These are phyloP conservation scores for Basipetospora chlamydospora DNA, from an alignment of 2,329 filamentous ascomycete species.

Conservation along the genomic window DNA sequence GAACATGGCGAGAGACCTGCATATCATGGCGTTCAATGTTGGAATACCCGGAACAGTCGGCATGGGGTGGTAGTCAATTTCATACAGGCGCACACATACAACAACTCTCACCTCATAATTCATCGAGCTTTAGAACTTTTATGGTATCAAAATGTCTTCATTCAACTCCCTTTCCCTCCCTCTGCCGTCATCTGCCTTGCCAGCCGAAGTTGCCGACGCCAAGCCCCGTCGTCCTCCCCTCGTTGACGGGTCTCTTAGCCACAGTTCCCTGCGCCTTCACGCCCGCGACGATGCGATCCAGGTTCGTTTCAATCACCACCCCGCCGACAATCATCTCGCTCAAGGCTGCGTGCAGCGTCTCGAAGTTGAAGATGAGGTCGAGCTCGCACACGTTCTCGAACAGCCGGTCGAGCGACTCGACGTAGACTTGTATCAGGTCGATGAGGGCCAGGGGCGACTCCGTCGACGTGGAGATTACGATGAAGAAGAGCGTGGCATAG, in stretches of 20 bases:
- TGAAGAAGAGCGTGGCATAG: slow-evolving; percentile 97
- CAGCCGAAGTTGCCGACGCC: slow-evolving; percentile 43
- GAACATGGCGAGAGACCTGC: slow-evolving; percentile 1
- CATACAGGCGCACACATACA: too few relatives aligned
- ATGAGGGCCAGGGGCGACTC: slow-evolving; percentile 91
- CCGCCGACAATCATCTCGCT: slow-evolving; percentile 93
- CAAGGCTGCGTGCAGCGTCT: slow-evolving; percentile 82
- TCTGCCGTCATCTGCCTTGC: slow-evolving; percentile 23
- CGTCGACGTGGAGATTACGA: slow-evolving; percentile 90
- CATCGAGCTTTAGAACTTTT: neutral
- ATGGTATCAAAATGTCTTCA: neutral
- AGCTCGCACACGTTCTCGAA: slow-evolving; percentile 99
- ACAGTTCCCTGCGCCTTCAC: slow-evolving; percentile 66
- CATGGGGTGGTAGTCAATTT: neutral
- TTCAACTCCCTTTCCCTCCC: neutral
- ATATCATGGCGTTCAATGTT: slow-evolving; percentile 4
- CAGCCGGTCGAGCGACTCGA: slow-evolving; percentile 83
- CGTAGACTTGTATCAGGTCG: slow-evolving; percentile 95
- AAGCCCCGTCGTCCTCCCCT: slow-evolving; percentile 34
- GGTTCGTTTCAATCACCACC: slow-evolving; percentile 81
- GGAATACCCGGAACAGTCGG: slow-evolving; percentile 2
- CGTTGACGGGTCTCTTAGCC: slow-evolving; percentile 65
- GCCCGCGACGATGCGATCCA: slow-evolving; percentile 77
- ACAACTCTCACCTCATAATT: slow-evolving; percentile 2
- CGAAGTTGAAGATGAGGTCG: slow-evolving; percentile 97